A percentile compares a stretch with the other conserved stretches of the same genome.
Evolutionary conservation across 2,329 filamentous ascomycete genomes (phyloP).

Genomic region (Bipolaris zeicola): DNA sequence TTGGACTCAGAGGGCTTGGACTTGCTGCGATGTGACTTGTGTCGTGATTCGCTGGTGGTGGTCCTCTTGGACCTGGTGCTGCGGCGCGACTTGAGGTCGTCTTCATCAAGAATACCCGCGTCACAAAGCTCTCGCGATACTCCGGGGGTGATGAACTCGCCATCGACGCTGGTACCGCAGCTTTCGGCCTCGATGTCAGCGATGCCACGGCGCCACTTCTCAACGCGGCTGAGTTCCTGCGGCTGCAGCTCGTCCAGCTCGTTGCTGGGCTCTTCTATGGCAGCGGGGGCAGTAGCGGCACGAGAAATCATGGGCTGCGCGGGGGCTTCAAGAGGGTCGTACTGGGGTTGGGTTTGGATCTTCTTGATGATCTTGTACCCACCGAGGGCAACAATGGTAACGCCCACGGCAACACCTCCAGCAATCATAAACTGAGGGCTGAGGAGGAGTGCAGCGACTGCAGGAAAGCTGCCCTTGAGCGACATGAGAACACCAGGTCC

Average conservation of each 20-base stretch:
- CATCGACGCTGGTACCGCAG: constrained; percentile 66
- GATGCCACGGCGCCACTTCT: constrained; percentile 68
- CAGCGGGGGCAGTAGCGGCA: constrained; percentile 12
- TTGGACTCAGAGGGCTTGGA: constrained; percentile 6
- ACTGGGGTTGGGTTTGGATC: constrained; percentile 61
- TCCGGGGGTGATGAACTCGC: constrained; percentile 67
- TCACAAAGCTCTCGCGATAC: constrained; percentile 55
- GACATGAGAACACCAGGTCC: constrained; percentile 77
- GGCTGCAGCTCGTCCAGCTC: constrained; percentile 64
- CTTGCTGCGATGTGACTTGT: constrained; percentile 37
- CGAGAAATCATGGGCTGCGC: constrained; percentile 18
- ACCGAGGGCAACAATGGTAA: constrained; percentile 95
- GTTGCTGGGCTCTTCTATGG: constrained; percentile 25
- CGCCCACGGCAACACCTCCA: constrained; percentile 82
- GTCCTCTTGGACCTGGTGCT: constrained; percentile 30
- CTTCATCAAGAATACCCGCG: constrained; percentile 55
- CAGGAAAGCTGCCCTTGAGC: constrained; percentile 81
- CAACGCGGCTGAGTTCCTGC: constrained; percentile 62
- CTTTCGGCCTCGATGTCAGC: constrained; percentile 61
- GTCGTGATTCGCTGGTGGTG: constrained; percentile 22
- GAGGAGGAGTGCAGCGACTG: constrained; percentile 82
- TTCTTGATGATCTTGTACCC: constrained; percentile 97
- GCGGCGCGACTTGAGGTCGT: constrained; percentile 52
- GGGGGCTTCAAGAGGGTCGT: constrained; percentile 43
- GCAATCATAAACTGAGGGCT: constrained; percentile 95